These are phyloP conservation scores for Penicillium ochrochloron DNA, from an alignment of 495 filamentous ascomycete genomes.

Conservation along the genomic window DNA sequence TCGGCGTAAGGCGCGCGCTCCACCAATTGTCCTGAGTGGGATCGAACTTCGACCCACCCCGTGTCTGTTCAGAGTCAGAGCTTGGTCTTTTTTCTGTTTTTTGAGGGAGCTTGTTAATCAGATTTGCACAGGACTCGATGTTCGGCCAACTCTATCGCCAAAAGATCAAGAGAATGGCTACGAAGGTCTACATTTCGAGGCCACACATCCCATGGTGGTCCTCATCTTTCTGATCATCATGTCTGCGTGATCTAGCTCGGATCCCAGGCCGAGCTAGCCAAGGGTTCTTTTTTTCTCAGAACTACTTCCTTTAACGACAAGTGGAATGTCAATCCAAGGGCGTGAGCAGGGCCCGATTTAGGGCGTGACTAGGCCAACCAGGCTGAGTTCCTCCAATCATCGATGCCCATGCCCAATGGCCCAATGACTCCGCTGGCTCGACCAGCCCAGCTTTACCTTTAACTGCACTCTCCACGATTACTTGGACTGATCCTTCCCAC, in stretches of 20 bases:
- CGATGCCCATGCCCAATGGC: not conserved
- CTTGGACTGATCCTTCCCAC: not conserved
- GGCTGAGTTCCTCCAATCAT: constrained; percentile 18
- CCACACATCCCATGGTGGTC: not conserved
- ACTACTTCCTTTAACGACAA: constrained; percentile 15
- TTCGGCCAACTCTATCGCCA: not conserved
- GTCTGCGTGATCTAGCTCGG: constrained; percentile 3
- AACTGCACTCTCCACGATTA: not conserved
- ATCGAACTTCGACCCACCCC: constrained; percentile 8
- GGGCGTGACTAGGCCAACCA: constrained; percentile 5
- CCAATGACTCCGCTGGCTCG: constrained; percentile 3
- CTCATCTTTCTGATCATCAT: not conserved
- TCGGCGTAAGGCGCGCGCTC: constrained; percentile 33
- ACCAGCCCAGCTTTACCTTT: not conserved
- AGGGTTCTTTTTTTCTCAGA: constrained; percentile 4
- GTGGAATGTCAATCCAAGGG: constrained; percentile 39
- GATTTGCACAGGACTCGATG: not conserved
- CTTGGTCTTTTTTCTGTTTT: not conserved
- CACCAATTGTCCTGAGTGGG: constrained; percentile 22
- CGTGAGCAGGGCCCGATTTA: constrained; percentile 23
- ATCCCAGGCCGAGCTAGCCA: constrained; percentile 7
- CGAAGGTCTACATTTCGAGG: not conserved
- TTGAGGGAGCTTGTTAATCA: not conserved
- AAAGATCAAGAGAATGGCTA: not conserved
- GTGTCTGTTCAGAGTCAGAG: constrained; percentile 5